Percentiles rank a stretch among this genome's conserved stretches.
Evolutionary conservation across 192 early-diverging fungal genomes (phyloP).

Genomic region (Spizellomyces punctatus): DNA sequence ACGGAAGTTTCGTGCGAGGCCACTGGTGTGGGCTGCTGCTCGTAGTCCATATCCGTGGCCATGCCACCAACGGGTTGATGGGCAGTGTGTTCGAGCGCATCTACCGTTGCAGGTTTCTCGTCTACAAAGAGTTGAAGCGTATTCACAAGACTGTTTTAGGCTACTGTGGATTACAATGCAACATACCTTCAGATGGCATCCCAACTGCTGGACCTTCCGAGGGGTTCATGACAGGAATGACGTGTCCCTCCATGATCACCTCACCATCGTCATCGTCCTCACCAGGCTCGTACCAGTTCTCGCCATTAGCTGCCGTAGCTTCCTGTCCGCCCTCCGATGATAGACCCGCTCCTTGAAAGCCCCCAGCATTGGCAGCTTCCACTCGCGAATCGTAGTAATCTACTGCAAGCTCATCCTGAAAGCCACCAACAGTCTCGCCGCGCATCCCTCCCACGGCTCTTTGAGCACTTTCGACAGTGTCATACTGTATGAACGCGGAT

Average conservation of each 20-base stretch:
- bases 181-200: not conserved
- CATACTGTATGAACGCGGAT: constrained; percentile 16
- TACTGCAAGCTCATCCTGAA: constrained; percentile 19
- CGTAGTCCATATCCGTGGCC: not conserved
- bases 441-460: constrained; percentile 25
- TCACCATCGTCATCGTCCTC: constrained; percentile 28
- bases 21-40: not conserved
- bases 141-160: not conserved
- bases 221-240: not conserved
- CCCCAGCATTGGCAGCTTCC: constrained; percentile 1
- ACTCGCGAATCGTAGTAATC: not conserved
- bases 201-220: not conserved
- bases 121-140: not conserved
- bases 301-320: not conserved
- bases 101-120: not conserved
- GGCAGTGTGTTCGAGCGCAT: too few species aligned
- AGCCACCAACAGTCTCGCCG: constrained; percentile 27
- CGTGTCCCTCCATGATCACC: constrained; percentile 23
- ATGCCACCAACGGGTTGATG: not conserved
- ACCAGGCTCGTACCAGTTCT: constrained; percentile 2
- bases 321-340: not conserved
- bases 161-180: not conserved
- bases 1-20: not conserved
- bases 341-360: not conserved
- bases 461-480: constrained; percentile 7